phyloP scores from a whole-genome alignment of 805 yeast genomes.

The Candida lessepsii region DNA sequence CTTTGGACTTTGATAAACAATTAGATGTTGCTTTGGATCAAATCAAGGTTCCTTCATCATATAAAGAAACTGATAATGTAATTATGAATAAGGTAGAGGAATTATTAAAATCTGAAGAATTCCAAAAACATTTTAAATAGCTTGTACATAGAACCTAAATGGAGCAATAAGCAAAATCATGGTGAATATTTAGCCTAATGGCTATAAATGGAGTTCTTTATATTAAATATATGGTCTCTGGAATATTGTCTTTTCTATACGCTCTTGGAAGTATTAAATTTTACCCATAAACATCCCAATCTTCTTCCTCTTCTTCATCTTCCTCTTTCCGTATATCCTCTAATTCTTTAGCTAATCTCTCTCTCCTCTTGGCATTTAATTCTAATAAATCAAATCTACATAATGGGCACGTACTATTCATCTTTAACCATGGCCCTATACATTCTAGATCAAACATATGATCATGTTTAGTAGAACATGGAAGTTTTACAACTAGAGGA shows the following conservation, averaged over 20 bases:
- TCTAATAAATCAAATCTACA: conserved; percentile 73
- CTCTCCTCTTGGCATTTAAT: conserved; percentile 25
- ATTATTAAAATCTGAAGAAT: conserved; percentile 67
- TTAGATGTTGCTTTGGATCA: conserved; percentile 28
- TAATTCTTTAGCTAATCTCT: conserved; percentile 35
- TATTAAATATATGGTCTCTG: too few relatives aligned
- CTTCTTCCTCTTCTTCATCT: conserved; percentile 61
- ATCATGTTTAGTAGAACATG: conserved; percentile 48
- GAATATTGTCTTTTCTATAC: too few relatives aligned
- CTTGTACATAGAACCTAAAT: too few relatives aligned
- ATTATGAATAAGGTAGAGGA: conserved; percentile 69
- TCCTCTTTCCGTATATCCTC: conserved; percentile 39
- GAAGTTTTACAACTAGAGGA: conserved; percentile 75
- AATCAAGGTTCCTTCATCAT: conserved; percentile 33
- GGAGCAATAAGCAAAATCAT: too few relatives aligned
- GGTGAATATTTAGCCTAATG: too few relatives aligned
- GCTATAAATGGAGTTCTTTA: too few relatives aligned
- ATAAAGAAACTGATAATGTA: conserved; percentile 38
- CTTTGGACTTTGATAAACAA: conserved; percentile 25
- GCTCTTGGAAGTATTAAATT: neutral
- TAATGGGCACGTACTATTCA: conserved; percentile 77
- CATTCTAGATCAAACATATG: conserved; percentile 90
- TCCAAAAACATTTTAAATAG: conserved; percentile 50
- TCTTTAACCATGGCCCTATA: conserved; percentile 82
- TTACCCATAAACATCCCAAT: conserved; percentile 79